Base-by-base conservation (phyloP, 257 asterid genomes). In the Buddleja alternifolia region DNA sequence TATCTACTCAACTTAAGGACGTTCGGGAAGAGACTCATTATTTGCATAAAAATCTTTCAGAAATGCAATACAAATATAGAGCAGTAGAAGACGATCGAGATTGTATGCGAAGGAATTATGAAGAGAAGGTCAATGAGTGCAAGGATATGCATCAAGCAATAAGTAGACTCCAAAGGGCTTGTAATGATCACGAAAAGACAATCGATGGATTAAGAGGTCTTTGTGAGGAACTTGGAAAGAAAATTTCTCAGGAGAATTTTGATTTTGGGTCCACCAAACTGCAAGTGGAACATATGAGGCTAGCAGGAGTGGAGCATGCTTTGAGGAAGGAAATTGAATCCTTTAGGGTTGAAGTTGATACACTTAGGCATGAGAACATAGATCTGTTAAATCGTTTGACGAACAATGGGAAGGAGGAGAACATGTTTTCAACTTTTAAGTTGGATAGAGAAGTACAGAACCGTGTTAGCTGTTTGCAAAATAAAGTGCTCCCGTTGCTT, bases 281-380 rank as follows among this genome's bases (percentile, higher is more conserved):
- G 78, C 95, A 79, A 65, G 76, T 78, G 19, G 99, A 95, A 61
- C 98, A 89, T 58, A 57, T 89, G 74, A 88, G 99, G 65, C 83
- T 95, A 75, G 85, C 95, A 1, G 96, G 95, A 10, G 82, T 95
- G 65, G 99, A 95, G 75, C 90, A 87, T 58, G 80, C 90, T 24
- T 76, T 95, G 73, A 87, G 99, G 86, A 95, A 92, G 83, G 98
- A 95, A 84, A 89, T 88, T 71, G 97, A 87, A 65, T 86, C 93
- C 45, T 83, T 53, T 70, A 80, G 83, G 79, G 76, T 67, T 48
- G 92, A 95, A 76, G 78, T 82, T 41, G 95, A 95, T 75, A 81
- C 94, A 66, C 97, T 92, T 52, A 78, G 99, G n/a, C 80, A 55
- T 45, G 99, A 95, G 82, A 95, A 95, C 71, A 88, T 95, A 65